Evolutionary conservation across 495 filamentous ascomycete genomes (phyloP).

Genomic region (Coniosporium apollinis): DNA sequence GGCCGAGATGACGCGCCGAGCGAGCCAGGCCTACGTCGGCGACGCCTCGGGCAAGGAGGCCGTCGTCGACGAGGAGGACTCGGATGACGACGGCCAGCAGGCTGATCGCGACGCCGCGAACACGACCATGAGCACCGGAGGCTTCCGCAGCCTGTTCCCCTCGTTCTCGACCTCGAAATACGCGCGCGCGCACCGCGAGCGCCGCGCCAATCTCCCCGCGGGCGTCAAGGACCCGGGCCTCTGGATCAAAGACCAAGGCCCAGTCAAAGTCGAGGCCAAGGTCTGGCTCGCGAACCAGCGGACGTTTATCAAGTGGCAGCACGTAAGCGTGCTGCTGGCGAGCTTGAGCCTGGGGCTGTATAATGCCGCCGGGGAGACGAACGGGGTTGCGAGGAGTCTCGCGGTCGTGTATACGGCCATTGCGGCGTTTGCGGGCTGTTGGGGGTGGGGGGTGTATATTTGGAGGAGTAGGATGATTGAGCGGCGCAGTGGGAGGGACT

Average conservation of each 20-base stretch:
- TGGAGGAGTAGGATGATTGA: conserved; percentile 61
- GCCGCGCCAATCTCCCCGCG: conserved; percentile 42
- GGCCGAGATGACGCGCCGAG: conserved; percentile 7
- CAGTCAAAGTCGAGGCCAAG: conserved; percentile 83
- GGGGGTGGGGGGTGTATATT: conserved; percentile 77
- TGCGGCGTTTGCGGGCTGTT: conserved; percentile 63
- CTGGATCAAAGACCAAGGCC: conserved; percentile 87
- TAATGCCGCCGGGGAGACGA: conserved; percentile 60
- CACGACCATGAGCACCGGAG: conserved; percentile 17
- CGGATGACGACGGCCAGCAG: conserved; percentile 24
- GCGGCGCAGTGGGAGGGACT: conserved; percentile 72
- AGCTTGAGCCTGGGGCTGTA: conserved; percentile 69
- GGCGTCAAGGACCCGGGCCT: conserved; percentile 68
- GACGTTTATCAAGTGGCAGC: conserved; percentile 96
- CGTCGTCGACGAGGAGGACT: conserved; percentile 24
- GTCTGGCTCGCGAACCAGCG: conserved; percentile 98
- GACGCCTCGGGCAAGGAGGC: conserved; percentile 17
- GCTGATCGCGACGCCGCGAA: conserved; percentile 11
- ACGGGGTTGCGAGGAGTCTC: conserved; percentile 53
- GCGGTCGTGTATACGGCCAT: conserved; percentile 69
- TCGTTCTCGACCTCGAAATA: conserved; percentile 59
- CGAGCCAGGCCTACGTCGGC: conserved; percentile 1
- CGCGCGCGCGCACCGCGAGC: conserved; percentile 34
- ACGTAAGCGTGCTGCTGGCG: conserved; percentile 73
- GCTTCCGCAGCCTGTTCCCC: conserved; percentile 45